phyloP scores from a whole-genome alignment of 345 rosid genomes.

The Geranium brycei region DNA sequence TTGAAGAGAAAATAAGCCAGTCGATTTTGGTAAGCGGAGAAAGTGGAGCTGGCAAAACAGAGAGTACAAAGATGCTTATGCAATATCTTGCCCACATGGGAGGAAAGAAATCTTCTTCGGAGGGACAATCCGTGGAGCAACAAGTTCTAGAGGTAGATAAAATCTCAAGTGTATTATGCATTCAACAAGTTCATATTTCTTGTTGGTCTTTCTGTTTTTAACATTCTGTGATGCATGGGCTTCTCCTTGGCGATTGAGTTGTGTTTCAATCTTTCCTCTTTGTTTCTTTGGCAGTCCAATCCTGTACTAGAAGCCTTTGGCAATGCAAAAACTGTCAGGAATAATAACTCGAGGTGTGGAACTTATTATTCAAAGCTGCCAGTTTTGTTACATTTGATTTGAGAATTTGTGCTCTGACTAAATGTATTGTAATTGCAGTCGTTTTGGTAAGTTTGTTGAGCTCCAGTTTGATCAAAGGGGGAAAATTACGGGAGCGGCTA shows the following conservation, averaged over 20 bases:
- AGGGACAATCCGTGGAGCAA: slow-evolving; percentile 86
- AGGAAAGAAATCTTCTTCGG: slow-evolving; percentile 52
- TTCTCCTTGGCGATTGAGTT: not conserved
- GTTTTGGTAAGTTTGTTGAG: slow-evolving; percentile 98
- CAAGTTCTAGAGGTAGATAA: slow-evolving; percentile 76
- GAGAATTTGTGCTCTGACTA: slow-evolving; percentile 7
- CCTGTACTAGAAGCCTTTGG: slow-evolving; percentile 99
- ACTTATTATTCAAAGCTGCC: slow-evolving; percentile 3
- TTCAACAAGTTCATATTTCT: slow-evolving; percentile 1
- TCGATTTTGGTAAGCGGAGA: slow-evolving; percentile 95
- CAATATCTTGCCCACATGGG: slow-evolving; percentile 90
- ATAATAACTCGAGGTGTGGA: slow-evolving; percentile 85
- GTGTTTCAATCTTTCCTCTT: not conserved
- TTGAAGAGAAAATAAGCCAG: slow-evolving; percentile 77
- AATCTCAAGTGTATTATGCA: slow-evolving; percentile 2
- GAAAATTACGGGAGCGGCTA: slow-evolving; percentile 93
- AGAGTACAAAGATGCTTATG: slow-evolving; percentile 97
- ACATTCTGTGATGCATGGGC: not conserved
- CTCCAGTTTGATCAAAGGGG: slow-evolving; percentile 75
- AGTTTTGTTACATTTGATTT: slow-evolving; percentile 9
- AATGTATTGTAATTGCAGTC: slow-evolving; percentile 38
- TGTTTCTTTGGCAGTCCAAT: slow-evolving; percentile 55
- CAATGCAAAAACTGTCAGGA: slow-evolving; percentile 92
- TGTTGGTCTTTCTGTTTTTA: slow-evolving; percentile 7
- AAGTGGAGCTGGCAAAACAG: slow-evolving; percentile 99